Conservation (phyloP, 441 rosid species). For the Croton setiger region DNA sequence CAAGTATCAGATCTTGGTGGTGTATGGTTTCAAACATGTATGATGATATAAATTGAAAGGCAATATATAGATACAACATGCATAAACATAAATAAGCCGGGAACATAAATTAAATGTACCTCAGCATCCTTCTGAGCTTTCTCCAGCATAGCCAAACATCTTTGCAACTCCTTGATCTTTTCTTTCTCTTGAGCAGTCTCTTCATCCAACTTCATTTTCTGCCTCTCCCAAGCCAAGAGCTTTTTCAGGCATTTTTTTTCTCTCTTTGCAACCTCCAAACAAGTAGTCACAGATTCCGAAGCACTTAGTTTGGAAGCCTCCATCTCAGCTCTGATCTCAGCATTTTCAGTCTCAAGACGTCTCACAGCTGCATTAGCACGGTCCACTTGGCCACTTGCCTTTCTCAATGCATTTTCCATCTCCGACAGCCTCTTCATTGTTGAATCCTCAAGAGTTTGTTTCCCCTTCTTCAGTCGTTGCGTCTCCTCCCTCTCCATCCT, state of each 20-base stretch:
- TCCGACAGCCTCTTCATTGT: conserved; percentile 74
- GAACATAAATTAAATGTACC: conserved; percentile 40
- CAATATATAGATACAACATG: neutral
- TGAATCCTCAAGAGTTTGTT: conserved; percentile 70
- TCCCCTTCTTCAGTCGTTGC: conserved; percentile 72
- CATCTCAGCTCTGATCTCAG: conserved; percentile 88
- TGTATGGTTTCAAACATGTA: neutral
- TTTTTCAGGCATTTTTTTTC: conserved; percentile 80
- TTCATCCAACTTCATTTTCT: conserved; percentile 70
- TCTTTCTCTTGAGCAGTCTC: conserved; percentile 69
- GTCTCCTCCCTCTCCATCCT: conserved; percentile 86
- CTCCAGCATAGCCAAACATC: conserved; percentile 44
- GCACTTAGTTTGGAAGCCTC: conserved; percentile 92
- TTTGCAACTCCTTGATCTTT: conserved; percentile 64
- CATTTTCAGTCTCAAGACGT: conserved; percentile 77
- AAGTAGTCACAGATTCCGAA: conserved; percentile 68
- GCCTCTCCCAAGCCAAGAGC: conserved; percentile 86
- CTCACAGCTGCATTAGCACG: conserved; percentile 67
- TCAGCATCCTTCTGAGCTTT: conserved; percentile 68
- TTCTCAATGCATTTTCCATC: conserved; percentile 83
- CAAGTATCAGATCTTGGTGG: neutral
- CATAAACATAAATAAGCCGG: neutral
- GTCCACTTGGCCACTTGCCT: conserved; percentile 79
- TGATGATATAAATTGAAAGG: neutral
- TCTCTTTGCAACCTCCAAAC: conserved; percentile 74